Evolutionary conservation across 1,284 basidiomycete species (phyloP).

Genomic region (Trichosporon sp.): DNA sequence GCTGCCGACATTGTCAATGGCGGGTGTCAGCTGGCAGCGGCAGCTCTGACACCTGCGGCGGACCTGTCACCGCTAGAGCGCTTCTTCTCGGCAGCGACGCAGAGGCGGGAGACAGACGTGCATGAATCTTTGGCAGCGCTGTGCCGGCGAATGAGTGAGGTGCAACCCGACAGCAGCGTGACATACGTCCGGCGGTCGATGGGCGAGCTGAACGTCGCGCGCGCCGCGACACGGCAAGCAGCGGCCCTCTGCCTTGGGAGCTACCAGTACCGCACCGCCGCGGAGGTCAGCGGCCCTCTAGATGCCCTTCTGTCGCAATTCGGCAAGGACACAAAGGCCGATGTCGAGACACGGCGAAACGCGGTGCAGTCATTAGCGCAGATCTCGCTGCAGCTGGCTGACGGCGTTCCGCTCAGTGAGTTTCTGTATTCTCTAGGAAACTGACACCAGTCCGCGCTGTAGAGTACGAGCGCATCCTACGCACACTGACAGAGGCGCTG

Average conservation of each 20-base stretch:
- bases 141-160: constrained; percentile 60
- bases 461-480: constrained; percentile 20
- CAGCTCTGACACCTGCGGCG: constrained; percentile 54
- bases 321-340: constrained; percentile 20
- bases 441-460: constrained; percentile 18
- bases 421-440: not conserved
- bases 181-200: constrained; percentile 57
- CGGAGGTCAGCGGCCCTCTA: constrained; percentile 11
- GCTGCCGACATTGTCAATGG: constrained; percentile 69
- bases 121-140: constrained; percentile 69
- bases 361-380: constrained; percentile 32
- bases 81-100: constrained; percentile 62
- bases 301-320: constrained; percentile 27
- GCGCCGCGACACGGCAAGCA: constrained; percentile 63
- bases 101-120: constrained; percentile 59
- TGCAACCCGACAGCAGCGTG: constrained; percentile 29
- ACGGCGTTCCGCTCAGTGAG: constrained; percentile 20
- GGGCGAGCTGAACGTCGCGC: constrained; percentile 54
- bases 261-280: constrained; percentile 58
- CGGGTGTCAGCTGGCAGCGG: constrained; percentile 66
- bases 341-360: constrained; percentile 44
- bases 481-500: constrained; percentile 57
- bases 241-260: constrained; percentile 69
- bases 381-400: constrained; percentile 17
- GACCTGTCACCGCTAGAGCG: constrained; percentile 9